phyloP scores from a whole-genome alignment of 2,329 filamentous ascomycete species.

The Ophiostoma quercus region DNA sequence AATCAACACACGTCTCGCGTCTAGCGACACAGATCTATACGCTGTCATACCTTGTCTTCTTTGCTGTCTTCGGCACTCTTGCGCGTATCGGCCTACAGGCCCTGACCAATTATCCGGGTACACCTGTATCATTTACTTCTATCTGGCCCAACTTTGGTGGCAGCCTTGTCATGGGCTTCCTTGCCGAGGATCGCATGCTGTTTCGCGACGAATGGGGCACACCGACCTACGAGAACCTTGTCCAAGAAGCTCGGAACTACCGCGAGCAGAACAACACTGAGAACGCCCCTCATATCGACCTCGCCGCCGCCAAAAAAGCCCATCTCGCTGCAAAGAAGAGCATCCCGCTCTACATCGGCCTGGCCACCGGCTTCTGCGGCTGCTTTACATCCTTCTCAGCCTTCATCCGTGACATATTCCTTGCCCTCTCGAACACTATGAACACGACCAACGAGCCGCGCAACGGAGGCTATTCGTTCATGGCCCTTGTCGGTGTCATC shows the following conservation, averaged over 20 bases:
- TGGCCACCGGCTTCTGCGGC: slow-evolving; percentile 67
- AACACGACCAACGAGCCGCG: slow-evolving; percentile 44
- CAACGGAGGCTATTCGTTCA: slow-evolving; percentile 73
- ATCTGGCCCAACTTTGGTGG: slow-evolving; percentile 87
- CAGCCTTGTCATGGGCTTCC: slow-evolving; percentile 77
- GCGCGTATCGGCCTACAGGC: slow-evolving; percentile 75
- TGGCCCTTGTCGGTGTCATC: slow-evolving; percentile 72
- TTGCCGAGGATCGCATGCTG: slow-evolving; percentile 37
- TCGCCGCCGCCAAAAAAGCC: slow-evolving; percentile 46
- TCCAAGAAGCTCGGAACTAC: slow-evolving; percentile 32
- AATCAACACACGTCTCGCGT: slow-evolving; percentile 40
- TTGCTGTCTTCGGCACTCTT: slow-evolving; percentile 78
- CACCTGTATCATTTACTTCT: slow-evolving; percentile 67
- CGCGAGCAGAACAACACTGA: neutral
- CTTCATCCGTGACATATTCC: slow-evolving; percentile 61
- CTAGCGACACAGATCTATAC: slow-evolving; percentile 60
- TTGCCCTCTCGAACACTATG: slow-evolving; percentile 70
- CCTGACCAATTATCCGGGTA: slow-evolving; percentile 71
- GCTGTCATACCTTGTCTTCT: slow-evolving; percentile 76
- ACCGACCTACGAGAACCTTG: slow-evolving; percentile 27
- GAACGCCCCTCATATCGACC: neutral
- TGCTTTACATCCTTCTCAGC: slow-evolving; percentile 66
- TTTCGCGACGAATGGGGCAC: slow-evolving; percentile 53
- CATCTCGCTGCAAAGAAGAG: slow-evolving; percentile 70
- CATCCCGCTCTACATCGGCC: slow-evolving; percentile 69